These are phyloP conservation scores for Gaeumannomyces tritici DNA, from an alignment of 2,329 filamentous ascomycete species.

Conservation along the genomic window DNA sequence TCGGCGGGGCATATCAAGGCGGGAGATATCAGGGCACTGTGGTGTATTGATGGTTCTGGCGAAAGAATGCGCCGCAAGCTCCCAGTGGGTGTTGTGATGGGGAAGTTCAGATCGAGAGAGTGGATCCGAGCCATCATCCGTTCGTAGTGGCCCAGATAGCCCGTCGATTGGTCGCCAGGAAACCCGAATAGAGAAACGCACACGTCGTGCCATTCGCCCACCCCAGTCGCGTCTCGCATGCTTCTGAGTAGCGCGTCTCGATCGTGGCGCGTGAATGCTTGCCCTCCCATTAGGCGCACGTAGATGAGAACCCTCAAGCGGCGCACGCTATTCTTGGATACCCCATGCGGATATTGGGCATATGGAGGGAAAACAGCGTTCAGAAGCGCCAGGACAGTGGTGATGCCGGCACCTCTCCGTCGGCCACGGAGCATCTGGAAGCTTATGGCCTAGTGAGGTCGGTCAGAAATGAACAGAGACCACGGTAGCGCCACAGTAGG, in stretches of 20 bases:
- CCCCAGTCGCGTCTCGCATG: slow-evolving; percentile 4
- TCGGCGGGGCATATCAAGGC: not conserved
- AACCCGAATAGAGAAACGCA: slow-evolving; percentile 6
- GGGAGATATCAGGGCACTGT: not conserved
- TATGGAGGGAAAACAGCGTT: slow-evolving; percentile 13
- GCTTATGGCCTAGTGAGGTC: not conserved
- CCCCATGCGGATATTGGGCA: slow-evolving; percentile 9
- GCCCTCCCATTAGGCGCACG: slow-evolving; percentile 4
- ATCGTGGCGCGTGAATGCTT: not conserved
- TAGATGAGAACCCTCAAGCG: slow-evolving; percentile 7
- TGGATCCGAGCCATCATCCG: not conserved
- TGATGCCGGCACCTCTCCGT: not conserved
- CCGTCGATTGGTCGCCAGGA: not conserved
- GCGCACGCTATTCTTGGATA: slow-evolving; percentile 5
- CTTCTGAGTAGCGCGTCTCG: not conserved
- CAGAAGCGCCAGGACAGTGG: slow-evolving; percentile 8
- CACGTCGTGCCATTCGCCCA: slow-evolving; percentile 6
- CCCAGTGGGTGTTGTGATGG: not conserved
- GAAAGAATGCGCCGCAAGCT: not conserved
- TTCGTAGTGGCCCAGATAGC: not conserved
- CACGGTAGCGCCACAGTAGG: no score
- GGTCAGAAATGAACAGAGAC: not conserved
- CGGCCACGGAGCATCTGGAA: not conserved
- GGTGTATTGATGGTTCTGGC: not conserved
- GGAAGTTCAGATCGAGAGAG: not conserved